A percentile compares a stretch with the other conserved stretches of the same genome.
Evolutionary conservation across 192 early-diverging fungal species (phyloP).

Genomic region (Backusella luteola): DNA sequence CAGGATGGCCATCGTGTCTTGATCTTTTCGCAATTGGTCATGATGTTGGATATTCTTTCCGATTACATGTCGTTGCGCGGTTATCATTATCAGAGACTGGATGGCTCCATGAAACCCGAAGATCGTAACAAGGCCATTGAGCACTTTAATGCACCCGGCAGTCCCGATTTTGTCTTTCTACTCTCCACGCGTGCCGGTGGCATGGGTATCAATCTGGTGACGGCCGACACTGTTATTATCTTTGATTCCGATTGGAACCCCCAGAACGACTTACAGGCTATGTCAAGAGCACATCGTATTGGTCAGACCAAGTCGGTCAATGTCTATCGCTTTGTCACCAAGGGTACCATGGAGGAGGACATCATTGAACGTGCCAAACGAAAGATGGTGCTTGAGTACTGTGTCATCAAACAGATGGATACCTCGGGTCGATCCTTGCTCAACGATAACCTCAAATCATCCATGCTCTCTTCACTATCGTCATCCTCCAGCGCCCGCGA

Average conservation of each 20-base stretch:
- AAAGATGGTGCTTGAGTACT: constrained; percentile 99
- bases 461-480: constrained; percentile 30
- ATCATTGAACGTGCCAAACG: constrained; percentile 98
- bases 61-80: constrained; percentile 91
- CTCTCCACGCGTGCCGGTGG: constrained; percentile 97
- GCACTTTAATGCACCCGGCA: constrained; percentile 93
- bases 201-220: constrained; percentile 94
- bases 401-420: constrained; percentile 96
- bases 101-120: constrained; percentile 87
- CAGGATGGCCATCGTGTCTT: constrained; percentile 92
- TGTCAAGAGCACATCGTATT: constrained; percentile 97
- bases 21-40: constrained; percentile 98
- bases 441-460: constrained; percentile 20
- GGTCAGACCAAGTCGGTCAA: constrained; percentile 97
- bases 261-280: constrained; percentile 96
- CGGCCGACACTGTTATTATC: constrained; percentile 96
- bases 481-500: constrained; percentile 31
- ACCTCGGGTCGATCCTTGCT: constrained; percentile 31
- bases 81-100: constrained; percentile 89
- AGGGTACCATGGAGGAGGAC: constrained; percentile 98
- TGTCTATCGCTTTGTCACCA: constrained; percentile 96
- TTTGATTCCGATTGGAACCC: constrained; percentile 96
- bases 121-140: constrained; percentile 96
- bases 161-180: constrained; percentile 94
- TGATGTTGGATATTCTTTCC: constrained; percentile 93